A percentile compares a stretch with the other conserved stretches of the same genome.
Conservation (phyloP, 306 rosid species). For the Comarum palustre region DNA sequence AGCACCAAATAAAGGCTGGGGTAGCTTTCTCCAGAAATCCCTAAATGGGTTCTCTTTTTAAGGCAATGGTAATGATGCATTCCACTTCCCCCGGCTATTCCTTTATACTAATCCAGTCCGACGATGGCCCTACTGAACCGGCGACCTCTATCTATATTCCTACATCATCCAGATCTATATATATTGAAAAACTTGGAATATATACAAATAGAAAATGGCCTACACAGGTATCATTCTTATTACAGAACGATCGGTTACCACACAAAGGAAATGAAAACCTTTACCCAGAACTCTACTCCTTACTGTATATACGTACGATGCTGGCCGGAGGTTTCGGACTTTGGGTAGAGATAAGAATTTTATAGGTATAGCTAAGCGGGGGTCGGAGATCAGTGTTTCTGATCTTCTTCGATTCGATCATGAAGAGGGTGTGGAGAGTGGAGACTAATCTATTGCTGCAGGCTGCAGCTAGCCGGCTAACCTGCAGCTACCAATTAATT, state of each 20-base stretch:
- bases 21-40: conserved; percentile 20
- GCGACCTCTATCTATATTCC: not conserved
- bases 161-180: too few species aligned
- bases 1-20: not conserved
- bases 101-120: conserved; percentile 25
- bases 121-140: conserved; percentile 16
- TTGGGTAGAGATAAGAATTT: not conserved
- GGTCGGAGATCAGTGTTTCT: too few species aligned
- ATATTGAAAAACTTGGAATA: not conserved
- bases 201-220: conserved; percentile 34
- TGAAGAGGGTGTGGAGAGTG: not conserved
- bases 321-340: not conserved
- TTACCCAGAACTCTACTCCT: too few species aligned
- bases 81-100: conserved; percentile 34
- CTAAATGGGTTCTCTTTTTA: conserved; percentile 37
- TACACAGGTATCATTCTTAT: conserved; percentile 24
- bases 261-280: not conserved
- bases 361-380: too few species aligned
- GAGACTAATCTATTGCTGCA: not conserved
- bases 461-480: not conserved
- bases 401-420: too few species aligned
- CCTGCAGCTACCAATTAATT: not conserved
- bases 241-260: not conserved
- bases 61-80: conserved; percentile 51
- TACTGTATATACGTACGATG: not conserved